A percentile compares a stretch with the other conserved stretches of the same genome.
Conservation (phyloP, 305 asterid species). For the Rubia tinctorum region DNA sequence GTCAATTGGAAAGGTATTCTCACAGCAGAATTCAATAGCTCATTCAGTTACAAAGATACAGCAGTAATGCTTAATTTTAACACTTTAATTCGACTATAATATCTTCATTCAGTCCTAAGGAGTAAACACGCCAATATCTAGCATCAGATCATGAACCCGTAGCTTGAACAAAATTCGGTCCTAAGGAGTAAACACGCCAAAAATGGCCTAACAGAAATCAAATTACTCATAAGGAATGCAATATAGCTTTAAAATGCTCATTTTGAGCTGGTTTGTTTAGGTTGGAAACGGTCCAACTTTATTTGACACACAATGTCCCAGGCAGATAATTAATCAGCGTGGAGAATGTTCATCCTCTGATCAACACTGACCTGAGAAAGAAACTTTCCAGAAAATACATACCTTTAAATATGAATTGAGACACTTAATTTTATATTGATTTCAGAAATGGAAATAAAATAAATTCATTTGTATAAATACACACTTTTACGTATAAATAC, state of each 20-base stretch:
- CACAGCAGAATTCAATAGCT: not conserved
- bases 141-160: not conserved
- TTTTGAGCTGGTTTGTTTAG: not conserved
- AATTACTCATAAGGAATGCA: not conserved
- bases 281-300: not conserved
- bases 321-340: not conserved
- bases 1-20: not conserved
- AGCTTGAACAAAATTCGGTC: no score
- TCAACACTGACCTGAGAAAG: not conserved
- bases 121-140: not conserved
- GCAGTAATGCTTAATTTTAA: constrained; percentile 1
- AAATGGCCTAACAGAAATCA: not conserved
- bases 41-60: not conserved
- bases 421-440: not conserved
- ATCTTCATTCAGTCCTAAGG: not conserved
- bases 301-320: not conserved
- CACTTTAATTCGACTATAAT: not conserved
- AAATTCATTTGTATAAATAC: not conserved
- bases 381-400: not conserved
- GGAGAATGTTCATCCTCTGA: not conserved
- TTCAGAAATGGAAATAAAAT: not conserved
- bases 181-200: not conserved
- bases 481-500: not conserved
- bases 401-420: not conserved
- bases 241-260: not conserved